phyloP scores from a whole-genome alignment of 2,329 filamentous ascomycete genomes.

The Colletotrichum godetiae region DNA sequence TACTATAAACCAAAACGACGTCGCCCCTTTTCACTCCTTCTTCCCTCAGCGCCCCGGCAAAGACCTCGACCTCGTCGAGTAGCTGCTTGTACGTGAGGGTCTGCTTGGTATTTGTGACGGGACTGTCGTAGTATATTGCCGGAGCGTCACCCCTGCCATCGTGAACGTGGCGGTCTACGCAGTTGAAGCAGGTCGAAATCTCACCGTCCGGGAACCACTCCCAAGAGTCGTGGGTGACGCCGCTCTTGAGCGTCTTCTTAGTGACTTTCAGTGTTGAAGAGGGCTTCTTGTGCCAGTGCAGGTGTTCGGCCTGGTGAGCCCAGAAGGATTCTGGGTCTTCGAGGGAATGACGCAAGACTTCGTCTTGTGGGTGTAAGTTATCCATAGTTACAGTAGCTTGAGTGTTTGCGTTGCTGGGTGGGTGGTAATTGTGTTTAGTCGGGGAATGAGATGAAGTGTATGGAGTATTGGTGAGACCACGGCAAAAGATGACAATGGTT shows the following conservation, averaged over 20 bases:
- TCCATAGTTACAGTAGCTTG: neutral
- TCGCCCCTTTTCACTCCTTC: conserved; percentile 86
- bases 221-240: conserved; percentile 80
- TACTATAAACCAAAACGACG: conserved; percentile 90
- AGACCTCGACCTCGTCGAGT: conserved; percentile 81
- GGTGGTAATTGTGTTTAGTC: neutral
- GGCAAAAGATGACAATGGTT: neutral
- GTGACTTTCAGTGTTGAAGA: conserved; percentile 68
- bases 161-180: conserved; percentile 87
- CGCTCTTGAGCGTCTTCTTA: conserved; percentile 72
- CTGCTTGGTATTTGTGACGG: conserved; percentile 80
- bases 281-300: conserved; percentile 86
- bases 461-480: too few species aligned
- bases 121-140: conserved; percentile 89
- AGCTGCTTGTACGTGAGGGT: conserved; percentile 81
- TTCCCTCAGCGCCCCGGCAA: conserved; percentile 84
- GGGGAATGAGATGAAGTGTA: neutral
- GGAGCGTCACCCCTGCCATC: conserved; percentile 78
- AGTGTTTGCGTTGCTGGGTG: neutral
- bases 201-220: conserved; percentile 91
- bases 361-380: conserved; percentile 59
- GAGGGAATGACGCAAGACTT: conserved; percentile 68
- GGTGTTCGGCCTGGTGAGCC: conserved; percentile 76
- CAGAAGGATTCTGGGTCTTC: conserved; percentile 80
- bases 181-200: conserved; percentile 93